A percentile compares a stretch with the other conserved stretches of the same genome.
Conservation (phyloP, 148 eudicot species). For the Cornus controversa region DNA sequence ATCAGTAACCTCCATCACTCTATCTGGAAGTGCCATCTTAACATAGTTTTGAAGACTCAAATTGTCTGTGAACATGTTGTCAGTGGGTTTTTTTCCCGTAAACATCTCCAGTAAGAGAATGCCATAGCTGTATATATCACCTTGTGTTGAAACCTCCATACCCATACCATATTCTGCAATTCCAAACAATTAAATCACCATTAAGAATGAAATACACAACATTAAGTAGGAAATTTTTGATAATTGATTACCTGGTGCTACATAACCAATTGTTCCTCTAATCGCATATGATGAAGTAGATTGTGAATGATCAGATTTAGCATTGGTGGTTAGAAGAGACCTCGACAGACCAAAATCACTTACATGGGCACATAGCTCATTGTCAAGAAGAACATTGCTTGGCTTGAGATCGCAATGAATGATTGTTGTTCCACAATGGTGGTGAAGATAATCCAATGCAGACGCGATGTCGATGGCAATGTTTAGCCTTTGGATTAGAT, state of each 20-base stretch:
- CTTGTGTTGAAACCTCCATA: slow-evolving; percentile 1
- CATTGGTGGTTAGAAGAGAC: neutral
- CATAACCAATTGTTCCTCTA: slow-evolving; percentile 13
- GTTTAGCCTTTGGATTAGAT: neutral
- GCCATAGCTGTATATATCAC: neutral
- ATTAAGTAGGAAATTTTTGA: neutral
- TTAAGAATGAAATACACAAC: neutral
- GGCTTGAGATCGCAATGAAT: slow-evolving; percentile 15
- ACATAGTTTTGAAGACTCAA: no score
- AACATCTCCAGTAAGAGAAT: no score
- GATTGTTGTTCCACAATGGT: neutral
- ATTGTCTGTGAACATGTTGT: no score
- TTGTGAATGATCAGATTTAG: neutral
- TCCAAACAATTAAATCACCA: neutral
- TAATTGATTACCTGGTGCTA: slow-evolving; percentile 4
- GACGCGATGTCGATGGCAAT: slow-evolving; percentile 15
- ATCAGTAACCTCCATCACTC: no score
- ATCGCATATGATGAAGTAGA: slow-evolving; percentile 6
- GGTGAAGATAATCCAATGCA: slow-evolving; percentile 13
- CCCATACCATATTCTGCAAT: slow-evolving; percentile 11
- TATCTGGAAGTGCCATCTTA: no score
- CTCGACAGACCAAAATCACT: slow-evolving; percentile 14
- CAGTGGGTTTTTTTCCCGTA: no score
- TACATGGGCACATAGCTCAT: neutral
- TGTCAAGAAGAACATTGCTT: slow-evolving; percentile 7